Conservation (phyloP, 2,329 filamentous ascomycete genomes). For the Diaporthe caulivora region DNA sequence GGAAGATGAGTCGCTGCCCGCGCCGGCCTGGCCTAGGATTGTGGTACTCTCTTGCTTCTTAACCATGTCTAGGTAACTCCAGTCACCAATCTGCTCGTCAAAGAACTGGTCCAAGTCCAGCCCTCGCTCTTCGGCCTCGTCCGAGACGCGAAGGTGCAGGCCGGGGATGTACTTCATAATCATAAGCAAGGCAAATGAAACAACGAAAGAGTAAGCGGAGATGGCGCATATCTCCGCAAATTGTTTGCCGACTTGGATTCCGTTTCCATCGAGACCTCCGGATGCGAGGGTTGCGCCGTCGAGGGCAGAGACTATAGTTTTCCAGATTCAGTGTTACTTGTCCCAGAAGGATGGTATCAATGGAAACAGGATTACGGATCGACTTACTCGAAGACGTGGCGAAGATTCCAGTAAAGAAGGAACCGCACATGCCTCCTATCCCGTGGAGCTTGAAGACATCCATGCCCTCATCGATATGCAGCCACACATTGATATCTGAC, state of each 20-base stretch:
- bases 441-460: conserved; percentile 73
- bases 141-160: conserved; percentile 64
- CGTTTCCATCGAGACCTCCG: conserved; percentile 63
- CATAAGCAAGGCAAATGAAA: conserved; percentile 65
- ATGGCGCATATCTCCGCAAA: conserved; percentile 69
- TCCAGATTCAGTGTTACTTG: conserved; percentile 7
- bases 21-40: conserved; percentile 10
- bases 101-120: conserved; percentile 65
- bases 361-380: conserved; percentile 21
- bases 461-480: conserved; percentile 68
- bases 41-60: conserved; percentile 37
- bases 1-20: conserved; percentile 25
- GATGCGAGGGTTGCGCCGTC: conserved; percentile 61
- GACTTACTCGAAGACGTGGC: conserved; percentile 53
- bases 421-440: conserved; percentile 69
- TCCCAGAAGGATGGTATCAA: neutral
- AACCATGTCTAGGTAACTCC: conserved; percentile 44
- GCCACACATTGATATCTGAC: conserved; percentile 62
- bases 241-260: conserved; percentile 67
- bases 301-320: conserved; percentile 58
- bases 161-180: conserved; percentile 70
- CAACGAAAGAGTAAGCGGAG: conserved; percentile 65
- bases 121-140: conserved; percentile 67
- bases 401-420: conserved; percentile 69
- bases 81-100: conserved; percentile 55